Base-by-base conservation (phyloP, 345 rosid species). In the Syzygium aromaticum region DNA sequence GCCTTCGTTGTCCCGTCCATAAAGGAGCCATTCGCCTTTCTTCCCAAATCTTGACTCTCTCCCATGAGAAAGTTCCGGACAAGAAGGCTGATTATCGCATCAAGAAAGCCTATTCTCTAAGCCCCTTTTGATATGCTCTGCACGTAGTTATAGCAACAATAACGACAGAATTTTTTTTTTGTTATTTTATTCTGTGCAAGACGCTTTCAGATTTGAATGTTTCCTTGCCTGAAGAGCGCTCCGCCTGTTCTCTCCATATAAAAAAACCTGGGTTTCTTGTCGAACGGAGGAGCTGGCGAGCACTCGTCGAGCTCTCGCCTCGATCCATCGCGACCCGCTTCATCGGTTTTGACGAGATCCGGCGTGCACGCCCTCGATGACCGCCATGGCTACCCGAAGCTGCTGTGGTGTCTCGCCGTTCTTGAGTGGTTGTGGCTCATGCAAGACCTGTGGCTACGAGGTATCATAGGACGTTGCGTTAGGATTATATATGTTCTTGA, bases 1-100 rank as follows among this genome's bases (percentile, higher is more conserved):
- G 73, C 33, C 73, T 27, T 28, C 30, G 67, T 30, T 14, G 51
- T 4, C 64, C 49, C 25, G 28, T 11, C 89, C 87, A 87, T 91
- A 90, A 90, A 93, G 91, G 53, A 43, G 84, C 88, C 89, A 84
- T 51, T 57, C 12, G 52, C 86, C 53, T 84, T 86, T 86, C 85
- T 89, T 53, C 85, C 61, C 82, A 3, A 8, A 8, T 88, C 85
- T 86, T 89, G 95, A 91, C 92, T 91, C 90, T 91, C 93, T 90
- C 92, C 92, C 86, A 87, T 84, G 85, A 91, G 94, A 92, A 90
- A 93, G 94, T 93, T 93, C 93, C 92, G 30, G 52, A 28, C 54
- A 40, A 63, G 59, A 61, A n/a, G 46, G 46, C 46, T 43, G 46
- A 43, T 6, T 43, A 43, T 43, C 46, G 57, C 12, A 16, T 57